These are phyloP conservation scores for Heterobasidion annosum DNA, from an alignment of 1,284 basidiomycete species.

Conservation along the genomic window DNA sequence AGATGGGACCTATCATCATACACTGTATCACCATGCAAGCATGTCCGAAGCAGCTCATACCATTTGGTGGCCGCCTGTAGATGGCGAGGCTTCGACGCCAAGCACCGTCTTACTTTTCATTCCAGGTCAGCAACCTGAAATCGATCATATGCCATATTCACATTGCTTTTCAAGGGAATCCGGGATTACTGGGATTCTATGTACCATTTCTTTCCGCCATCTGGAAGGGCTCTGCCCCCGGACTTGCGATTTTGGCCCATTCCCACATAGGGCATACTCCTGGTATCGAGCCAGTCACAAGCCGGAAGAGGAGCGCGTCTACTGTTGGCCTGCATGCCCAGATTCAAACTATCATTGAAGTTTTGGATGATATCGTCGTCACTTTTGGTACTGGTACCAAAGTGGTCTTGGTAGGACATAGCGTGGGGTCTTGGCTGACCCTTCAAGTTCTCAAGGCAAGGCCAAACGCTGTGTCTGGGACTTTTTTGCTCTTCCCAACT, in stretches of 20 bases:
- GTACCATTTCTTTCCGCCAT: slow-evolving; percentile 42
- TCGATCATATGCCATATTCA: neutral
- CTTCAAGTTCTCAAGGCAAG: slow-evolving; percentile 49
- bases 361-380: slow-evolving; percentile 33
- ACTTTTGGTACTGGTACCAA: slow-evolving; percentile 25
- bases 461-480: slow-evolving; percentile 22
- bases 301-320: slow-evolving; percentile 10
- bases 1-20: slow-evolving; percentile 10
- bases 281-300: slow-evolving; percentile 7
- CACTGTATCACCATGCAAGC: slow-evolving; percentile 27
- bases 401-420: slow-evolving; percentile 47
- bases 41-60: slow-evolving; percentile 33
- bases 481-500: slow-evolving; percentile 52
- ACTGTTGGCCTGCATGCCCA: slow-evolving; percentile 31
- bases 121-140: slow-evolving; percentile 30
- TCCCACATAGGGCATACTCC: slow-evolving; percentile 45
- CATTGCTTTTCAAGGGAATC: slow-evolving; percentile 39
- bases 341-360: slow-evolving; percentile 37
- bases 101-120: slow-evolving; percentile 40
- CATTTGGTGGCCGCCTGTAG: slow-evolving; percentile 40
- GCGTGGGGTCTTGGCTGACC: slow-evolving; percentile 51
- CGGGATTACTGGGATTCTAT: slow-evolving; percentile 52
- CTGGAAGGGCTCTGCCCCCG: slow-evolving; percentile 22
- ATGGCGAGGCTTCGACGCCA: slow-evolving; percentile 17
- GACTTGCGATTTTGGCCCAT: slow-evolving; percentile 41